Evolutionary conservation across 805 yeast genomes (phyloP).

Genomic region (Candida sithepensis): DNA sequence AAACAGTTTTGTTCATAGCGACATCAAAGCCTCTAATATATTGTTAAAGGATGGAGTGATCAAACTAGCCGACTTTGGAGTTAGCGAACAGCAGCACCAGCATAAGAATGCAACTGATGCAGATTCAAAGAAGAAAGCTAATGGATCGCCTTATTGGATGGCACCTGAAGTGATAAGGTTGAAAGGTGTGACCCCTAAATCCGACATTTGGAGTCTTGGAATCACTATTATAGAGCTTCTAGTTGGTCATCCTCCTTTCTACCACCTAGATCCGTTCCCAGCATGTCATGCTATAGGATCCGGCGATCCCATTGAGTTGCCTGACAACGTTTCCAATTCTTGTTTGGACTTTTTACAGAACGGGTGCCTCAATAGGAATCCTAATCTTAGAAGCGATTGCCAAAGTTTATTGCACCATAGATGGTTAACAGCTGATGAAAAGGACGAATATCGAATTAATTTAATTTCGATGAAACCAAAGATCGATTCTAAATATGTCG

Average conservation of each 20-base stretch:
- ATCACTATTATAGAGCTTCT: conserved; percentile 89
- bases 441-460: neutral
- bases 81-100: conserved; percentile 44
- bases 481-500: conserved; percentile 13
- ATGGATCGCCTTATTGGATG: conserved; percentile 98
- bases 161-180: conserved; percentile 91
- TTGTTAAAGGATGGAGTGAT: conserved; percentile 53
- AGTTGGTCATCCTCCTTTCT: conserved; percentile 86
- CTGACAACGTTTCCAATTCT: conserved; percentile 31
- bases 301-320: conserved; percentile 68
- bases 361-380: conserved; percentile 57
- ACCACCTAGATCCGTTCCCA: conserved; percentile 69
- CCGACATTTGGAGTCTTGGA: conserved; percentile 92
- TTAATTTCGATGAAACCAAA: neutral
- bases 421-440: neutral
- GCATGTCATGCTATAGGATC: conserved; percentile 82
- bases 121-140: conserved; percentile 35
- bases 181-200: conserved; percentile 81
- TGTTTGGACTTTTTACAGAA: conserved; percentile 49
- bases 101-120: neutral
- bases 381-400: neutral
- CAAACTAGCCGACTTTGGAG: conserved; percentile 76
- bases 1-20: conserved; percentile 76
- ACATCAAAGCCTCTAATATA: conserved; percentile 73
- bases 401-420: neutral